Percentiles rank a stretch among this genome's conserved stretches.
These are phyloP conservation scores for Yarrowia phangngaensis DNA, from an alignment of 805 yeast species.

Conservation along the genomic window DNA sequence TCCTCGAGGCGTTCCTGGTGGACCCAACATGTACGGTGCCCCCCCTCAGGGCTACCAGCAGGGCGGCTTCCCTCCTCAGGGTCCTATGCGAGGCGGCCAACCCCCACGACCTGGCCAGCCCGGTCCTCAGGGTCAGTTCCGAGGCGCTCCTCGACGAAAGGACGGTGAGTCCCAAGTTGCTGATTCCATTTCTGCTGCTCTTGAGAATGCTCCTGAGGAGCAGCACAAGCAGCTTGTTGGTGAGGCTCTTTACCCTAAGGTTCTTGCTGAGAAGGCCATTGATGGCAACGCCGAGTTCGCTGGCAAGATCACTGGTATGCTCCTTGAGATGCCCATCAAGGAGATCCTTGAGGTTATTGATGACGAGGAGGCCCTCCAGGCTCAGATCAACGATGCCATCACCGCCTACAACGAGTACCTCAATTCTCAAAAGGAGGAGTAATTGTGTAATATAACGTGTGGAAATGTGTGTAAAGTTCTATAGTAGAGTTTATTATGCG, in stretches of 20 bases:
- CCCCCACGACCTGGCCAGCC: constrained; percentile 34
- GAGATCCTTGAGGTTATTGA: constrained; percentile 86
- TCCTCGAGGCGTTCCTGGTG: constrained; percentile 69
- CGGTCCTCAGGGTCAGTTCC: constrained; percentile 27
- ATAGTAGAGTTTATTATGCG: no score
- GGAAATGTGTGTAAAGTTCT: not conserved
- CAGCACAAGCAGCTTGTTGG: constrained; percentile 97
- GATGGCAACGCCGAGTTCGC: constrained; percentile 79
- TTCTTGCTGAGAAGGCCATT: constrained; percentile 79
- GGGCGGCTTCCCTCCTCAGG: constrained; percentile 36
- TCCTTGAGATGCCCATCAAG: constrained; percentile 88
- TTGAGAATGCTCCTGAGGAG: constrained; percentile 67
- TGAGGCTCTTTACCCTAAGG: constrained; percentile 93
- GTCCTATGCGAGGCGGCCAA: constrained; percentile 36
- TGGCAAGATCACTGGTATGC: constrained; percentile 98
- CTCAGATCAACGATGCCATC: constrained; percentile 90
- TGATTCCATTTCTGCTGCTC: constrained; percentile 58
- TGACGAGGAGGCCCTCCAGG: constrained; percentile 83
- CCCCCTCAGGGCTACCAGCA: constrained; percentile 64
- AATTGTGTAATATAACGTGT: constrained; percentile 25
- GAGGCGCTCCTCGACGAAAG: constrained; percentile 28
- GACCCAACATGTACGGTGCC: constrained; percentile 68
- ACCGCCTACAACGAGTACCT: constrained; percentile 88
- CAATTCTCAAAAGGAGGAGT: constrained; percentile 27
- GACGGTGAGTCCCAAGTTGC: constrained; percentile 30